These are phyloP conservation scores for Blastobotrys niveus DNA, from an alignment of 1,139 yeast genomes.

Conservation along the genomic window DNA sequence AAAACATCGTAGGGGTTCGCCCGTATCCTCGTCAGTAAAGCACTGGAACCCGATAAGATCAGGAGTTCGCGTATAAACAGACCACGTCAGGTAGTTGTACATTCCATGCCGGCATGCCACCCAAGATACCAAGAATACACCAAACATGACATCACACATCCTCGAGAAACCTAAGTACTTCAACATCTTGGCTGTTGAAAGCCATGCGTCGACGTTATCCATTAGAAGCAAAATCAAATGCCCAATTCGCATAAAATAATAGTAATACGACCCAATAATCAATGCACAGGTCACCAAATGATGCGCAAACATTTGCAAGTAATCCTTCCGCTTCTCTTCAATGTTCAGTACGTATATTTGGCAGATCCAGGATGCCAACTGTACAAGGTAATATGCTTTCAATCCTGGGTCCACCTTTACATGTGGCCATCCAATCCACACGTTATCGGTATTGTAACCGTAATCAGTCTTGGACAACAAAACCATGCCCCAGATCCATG, in stretches of 20 bases:
- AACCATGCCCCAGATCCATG: slow-evolving; percentile 54
- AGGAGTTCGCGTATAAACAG: slow-evolving; percentile 30
- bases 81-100: slow-evolving; percentile 59
- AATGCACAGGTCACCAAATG: slow-evolving; percentile 73
- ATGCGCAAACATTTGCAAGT: slow-evolving; percentile 80
- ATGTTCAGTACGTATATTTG: slow-evolving; percentile 71
- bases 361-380: slow-evolving; percentile 73
- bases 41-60: slow-evolving; percentile 26
- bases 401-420: slow-evolving; percentile 39
- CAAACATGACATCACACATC: slow-evolving; percentile 65
- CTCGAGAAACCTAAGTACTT: slow-evolving; percentile 60
- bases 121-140: slow-evolving; percentile 66
- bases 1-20: slow-evolving; percentile 48
- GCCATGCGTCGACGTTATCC: slow-evolving; percentile 75
- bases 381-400: slow-evolving; percentile 67
- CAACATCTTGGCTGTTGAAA: slow-evolving; percentile 69
- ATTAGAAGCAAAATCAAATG: slow-evolving; percentile 70
- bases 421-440: slow-evolving; percentile 79
- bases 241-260: slow-evolving; percentile 71
- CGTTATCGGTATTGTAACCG: slow-evolving; percentile 50
- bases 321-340: slow-evolving; percentile 77
- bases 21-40: slow-evolving; percentile 26
- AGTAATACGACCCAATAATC: slow-evolving; percentile 65
- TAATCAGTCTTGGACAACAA: slow-evolving; percentile 57
- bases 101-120: slow-evolving; percentile 64